These are phyloP conservation scores for Penicillium angulare DNA, from an alignment of 495 filamentous ascomycete genomes.

Conservation along the genomic window DNA sequence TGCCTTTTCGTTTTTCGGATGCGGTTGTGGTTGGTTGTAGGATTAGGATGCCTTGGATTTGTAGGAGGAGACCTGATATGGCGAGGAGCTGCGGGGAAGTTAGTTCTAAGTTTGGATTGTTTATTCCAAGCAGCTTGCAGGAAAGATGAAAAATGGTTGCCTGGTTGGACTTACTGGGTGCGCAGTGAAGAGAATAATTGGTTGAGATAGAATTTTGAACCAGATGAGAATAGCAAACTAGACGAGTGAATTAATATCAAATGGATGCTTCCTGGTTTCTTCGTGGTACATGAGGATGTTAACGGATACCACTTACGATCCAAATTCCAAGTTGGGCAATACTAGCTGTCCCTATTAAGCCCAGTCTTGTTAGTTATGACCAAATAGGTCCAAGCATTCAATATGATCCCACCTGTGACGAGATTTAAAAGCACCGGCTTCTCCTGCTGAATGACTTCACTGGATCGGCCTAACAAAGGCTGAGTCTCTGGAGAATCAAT, in stretches of 20 bases:
- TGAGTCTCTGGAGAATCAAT: constrained; percentile 56
- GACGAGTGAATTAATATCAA: neutral
- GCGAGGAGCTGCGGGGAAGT: constrained; percentile 58
- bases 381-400: neutral
- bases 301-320: constrained; percentile 48
- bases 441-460: constrained; percentile 68
- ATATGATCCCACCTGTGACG: constrained; percentile 59
- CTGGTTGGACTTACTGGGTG: constrained; percentile 66
- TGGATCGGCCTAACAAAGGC: constrained; percentile 71
- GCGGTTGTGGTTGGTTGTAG: constrained; percentile 84
- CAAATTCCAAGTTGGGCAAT: constrained; percentile 66
- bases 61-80: constrained; percentile 66
- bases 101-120: constrained; percentile 1
- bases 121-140: too few relatives aligned
- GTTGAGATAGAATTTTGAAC: constrained; percentile 65
- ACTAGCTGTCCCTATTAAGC: constrained; percentile 58
- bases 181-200: constrained; percentile 71
- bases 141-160: too few relatives aligned
- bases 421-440: constrained; percentile 65
- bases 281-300: neutral
- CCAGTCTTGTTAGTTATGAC: neutral
- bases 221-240: constrained; percentile 72
- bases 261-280: neutral
- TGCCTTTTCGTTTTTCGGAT: constrained; percentile 68
- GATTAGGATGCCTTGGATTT: constrained; percentile 77